Evolutionary conservation across 306 rosid genomes (phyloP), one percentile per base, ranked within the genome.

Genomic region (Sechiopsis laciniata): DNA sequence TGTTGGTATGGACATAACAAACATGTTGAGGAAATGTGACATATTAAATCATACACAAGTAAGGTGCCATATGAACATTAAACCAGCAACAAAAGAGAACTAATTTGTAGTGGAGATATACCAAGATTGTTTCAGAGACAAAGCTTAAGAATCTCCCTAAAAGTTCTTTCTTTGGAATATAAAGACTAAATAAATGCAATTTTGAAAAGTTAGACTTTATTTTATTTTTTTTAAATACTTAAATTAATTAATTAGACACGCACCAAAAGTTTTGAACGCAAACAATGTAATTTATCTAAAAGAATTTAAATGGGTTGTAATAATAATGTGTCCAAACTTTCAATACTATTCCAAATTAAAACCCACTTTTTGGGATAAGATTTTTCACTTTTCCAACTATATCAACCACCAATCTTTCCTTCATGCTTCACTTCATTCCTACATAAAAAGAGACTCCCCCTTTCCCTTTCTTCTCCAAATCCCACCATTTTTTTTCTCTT

Each of bases 401-500:
- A 66, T 66, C 72, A 66, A 66, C 72, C 72, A 66, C 55, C 72
- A 66, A 32, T 66, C 72, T 66, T 45, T 66, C 8, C 5, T 6
- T 14, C 37, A 29, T 73, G 67, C 79, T 85, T 85, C 87, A 45
- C 19, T 40, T 19, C 10, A 17, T 42, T 65, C 29, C 32, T 17
- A 46, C 73, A 19, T 48, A 68, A 68, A 20, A 21, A 29, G 46
- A 62, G 48, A 10, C 20, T 45, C 12, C 0, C 24, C 12, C 37
- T 67, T 46, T 13, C 7, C 67, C 19, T 68, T 10, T 67, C 73
- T 46, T 68, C 56, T 12, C 11, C 54, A 40, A 64, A 65, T 4
- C 71, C 54, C 54, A 42, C n/a, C 71, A 19, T 15, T 32, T 40
- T 35, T 63, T 63, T 10, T 8, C n/a, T 16, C 24, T n/a, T 20